Evolutionary conservation across 2,329 filamentous ascomycete genomes (phyloP), one percentile per base, ranked within the genome.

Genomic region (Sclerotinia spermophila): DNA sequence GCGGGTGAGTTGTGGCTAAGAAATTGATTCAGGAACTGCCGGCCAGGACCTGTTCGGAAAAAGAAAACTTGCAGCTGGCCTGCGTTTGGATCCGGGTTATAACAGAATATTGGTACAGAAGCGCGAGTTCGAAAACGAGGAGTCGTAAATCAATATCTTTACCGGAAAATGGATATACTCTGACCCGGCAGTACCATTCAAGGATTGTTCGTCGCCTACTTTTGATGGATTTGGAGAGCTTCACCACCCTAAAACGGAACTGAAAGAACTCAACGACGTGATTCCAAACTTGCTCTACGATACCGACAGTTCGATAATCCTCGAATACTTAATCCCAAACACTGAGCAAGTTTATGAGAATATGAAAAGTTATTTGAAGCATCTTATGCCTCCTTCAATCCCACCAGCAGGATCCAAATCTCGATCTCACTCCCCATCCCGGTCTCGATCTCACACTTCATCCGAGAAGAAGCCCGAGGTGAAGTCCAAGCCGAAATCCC

Each of bases 281-380:
- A 58, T 48, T 35, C 30, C 60, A 27, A 24, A 44, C 19, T 45
- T 69, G 30, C 35, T n/a, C 24, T 17, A 66, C 40, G 48, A n/a
- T 15, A 66, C 45, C 59, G 38, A 65, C 21, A 55, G 38, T 38
- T 44, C 64, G 45, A 56, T 38, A 42, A 48, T 56, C 5, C 48
- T 64, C 38, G 24, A 48, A 33, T 30, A 30, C 10, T 45, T 65
- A 40, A 56, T 40, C 19, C 59, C 30, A 5, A 69, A n/a, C 15
- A 42, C 10, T 5, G 40, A 48, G 27, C 51, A 48, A 64, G 35
- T 55, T 30, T 62, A 27, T 19, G n/a, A 40, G 15, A 38, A 58
- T 21, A 69, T 69, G 68, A 65, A 69, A 40, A 66, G 38, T 24
- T 69, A 69, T 21, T 48, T 69, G 13, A 60, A 69, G 44, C 51